Evolutionary conservation across 2,329 filamentous ascomycete species (phyloP), one percentile per base, ranked within the genome.

Genomic region (Stemphylium lycopersici): DNA sequence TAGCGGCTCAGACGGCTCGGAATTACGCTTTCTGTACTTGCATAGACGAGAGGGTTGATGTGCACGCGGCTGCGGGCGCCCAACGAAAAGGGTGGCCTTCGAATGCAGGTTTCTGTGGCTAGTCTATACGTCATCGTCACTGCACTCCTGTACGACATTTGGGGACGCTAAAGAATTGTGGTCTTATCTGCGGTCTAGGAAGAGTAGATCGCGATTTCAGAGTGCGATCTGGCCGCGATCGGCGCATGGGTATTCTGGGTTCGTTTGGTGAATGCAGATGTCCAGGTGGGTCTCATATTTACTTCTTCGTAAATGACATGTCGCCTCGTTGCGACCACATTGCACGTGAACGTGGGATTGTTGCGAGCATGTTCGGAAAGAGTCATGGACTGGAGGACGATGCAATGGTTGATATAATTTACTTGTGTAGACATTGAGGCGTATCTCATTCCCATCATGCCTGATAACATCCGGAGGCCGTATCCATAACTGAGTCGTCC

Each of bases 91-190:
- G 39, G 11, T 47, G 16, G 41, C 20, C 33, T 38, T 38, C 16
- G 45, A 49, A 39, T 36, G 34, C 58, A 48, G 45, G 48, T 50
- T 52, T 34, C 41, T 51, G 41, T 51, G 18, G 44, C 55, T 63
- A 68, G 62, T 70, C 67, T 69, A 58, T 46, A 70, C 69, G 69
- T 71, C 69, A 72, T 71, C 31, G 57, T 69, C 66, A 58, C 57
- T 46, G 69, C 41, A 58, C 51, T 52, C 31, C 42, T 60, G 57
- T 58, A 50, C 51, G 52, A 55, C 52, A 52, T 43, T 24, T 15
- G 48, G 41, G 41, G 22, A 45, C 48, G 44, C 52, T 47, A 52
- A 37, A 36, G 36, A 45, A 26, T 36, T 18, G 37, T 45, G 26
- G 38, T 45, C 48, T 24, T 50, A 15, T 45, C 13, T 41, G 33